Conservation (phyloP, 352 stramenopile species). For the Pythium diclinum region DNA sequence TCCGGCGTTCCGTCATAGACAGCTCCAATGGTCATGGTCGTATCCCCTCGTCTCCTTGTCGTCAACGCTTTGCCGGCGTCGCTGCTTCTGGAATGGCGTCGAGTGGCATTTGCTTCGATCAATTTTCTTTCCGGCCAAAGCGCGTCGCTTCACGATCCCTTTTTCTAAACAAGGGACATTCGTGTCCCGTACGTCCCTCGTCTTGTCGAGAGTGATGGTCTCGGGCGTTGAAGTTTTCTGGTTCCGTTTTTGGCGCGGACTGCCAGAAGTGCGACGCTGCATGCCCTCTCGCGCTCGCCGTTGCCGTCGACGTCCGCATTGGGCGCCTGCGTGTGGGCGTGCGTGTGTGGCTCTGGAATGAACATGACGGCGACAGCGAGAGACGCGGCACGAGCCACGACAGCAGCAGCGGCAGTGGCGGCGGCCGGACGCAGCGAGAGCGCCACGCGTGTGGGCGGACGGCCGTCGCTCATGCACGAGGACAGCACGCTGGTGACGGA, state of each 20-base stretch:
- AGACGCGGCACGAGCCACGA: background rate
- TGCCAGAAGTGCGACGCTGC: too few relatives aligned
- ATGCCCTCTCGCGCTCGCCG: background rate
- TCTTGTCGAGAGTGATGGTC: slow-evolving; percentile 13
- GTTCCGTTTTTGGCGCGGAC: slow-evolving; percentile 13
- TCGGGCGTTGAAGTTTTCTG: slow-evolving; percentile 18
- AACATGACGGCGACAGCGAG: slow-evolving; percentile 1
- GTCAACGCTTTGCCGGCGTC: slow-evolving; percentile 8
- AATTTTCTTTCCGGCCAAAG: background rate
- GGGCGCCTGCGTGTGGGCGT: background rate
- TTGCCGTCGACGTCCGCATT: background rate
- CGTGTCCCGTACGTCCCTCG: background rate
- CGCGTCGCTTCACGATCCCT: slow-evolving; percentile 1
- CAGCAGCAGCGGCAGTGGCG: background rate
- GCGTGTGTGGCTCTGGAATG: background rate
- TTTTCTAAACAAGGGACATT: slow-evolving; percentile 10
- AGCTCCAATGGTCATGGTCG: slow-evolving; percentile 36
- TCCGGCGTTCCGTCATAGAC: slow-evolving; percentile 19
- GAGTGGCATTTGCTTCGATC: background rate
- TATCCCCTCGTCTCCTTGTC: background rate
- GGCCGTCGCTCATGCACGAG: slow-evolving; percentile 32
- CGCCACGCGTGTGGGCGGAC: background rate
- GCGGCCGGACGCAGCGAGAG: background rate
- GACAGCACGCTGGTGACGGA: slow-evolving; percentile 52
- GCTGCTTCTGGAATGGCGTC: slow-evolving; percentile 14